phyloP scores from a whole-genome alignment of 2,329 filamentous ascomycete species.

The Penicillium concentricum region DNA sequence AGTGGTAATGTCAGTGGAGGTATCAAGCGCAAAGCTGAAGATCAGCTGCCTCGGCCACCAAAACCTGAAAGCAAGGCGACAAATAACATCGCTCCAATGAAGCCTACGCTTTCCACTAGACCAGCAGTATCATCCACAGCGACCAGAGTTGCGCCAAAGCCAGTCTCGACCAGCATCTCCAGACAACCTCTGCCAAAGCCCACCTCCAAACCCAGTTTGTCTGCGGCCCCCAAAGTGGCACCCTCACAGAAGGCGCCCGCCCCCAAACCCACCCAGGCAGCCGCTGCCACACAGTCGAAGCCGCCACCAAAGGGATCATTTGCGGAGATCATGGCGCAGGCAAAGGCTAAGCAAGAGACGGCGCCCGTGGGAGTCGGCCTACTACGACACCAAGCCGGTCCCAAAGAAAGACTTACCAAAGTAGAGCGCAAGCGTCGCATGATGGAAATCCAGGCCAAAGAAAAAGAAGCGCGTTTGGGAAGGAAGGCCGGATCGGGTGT shows the following conservation, averaged over 20 bases:
- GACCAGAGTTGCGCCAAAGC: slow-evolving; percentile 19
- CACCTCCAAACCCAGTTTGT: slow-evolving; percentile 16
- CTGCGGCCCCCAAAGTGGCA: slow-evolving; percentile 19
- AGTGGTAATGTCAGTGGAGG: slow-evolving; percentile 24
- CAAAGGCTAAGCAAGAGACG: slow-evolving; percentile 54
- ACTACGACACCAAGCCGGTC: slow-evolving; percentile 56
- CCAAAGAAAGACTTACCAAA: slow-evolving; percentile 57
- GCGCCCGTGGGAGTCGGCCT: slow-evolving; percentile 49
- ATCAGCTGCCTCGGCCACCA: slow-evolving; percentile 32
- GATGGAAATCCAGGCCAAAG: slow-evolving; percentile 42
- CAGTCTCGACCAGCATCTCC: slow-evolving; percentile 6
- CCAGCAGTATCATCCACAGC: slow-evolving; percentile 16
- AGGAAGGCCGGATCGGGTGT: slow-evolving; percentile 28
- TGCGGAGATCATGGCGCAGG: slow-evolving; percentile 58
- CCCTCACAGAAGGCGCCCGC: slow-evolving; percentile 19
- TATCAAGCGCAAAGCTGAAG: slow-evolving; percentile 47
- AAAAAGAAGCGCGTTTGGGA: slow-evolving; percentile 34
- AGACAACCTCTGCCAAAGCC: slow-evolving; percentile 20
- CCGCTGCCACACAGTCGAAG: slow-evolving; percentile 30
- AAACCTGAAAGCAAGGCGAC: slow-evolving; percentile 25
- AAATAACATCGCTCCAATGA: slow-evolving; percentile 17
- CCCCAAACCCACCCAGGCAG: slow-evolving; percentile 4
- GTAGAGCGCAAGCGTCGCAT: slow-evolving; percentile 52
- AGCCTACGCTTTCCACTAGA: slow-evolving; percentile 18
- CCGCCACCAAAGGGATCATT: slow-evolving; percentile 59